Percentiles rank a stretch among this genome's conserved stretches.
Conservation (phyloP, 1,139 yeast genomes). For the Magnusiomyces sp. region DNA sequence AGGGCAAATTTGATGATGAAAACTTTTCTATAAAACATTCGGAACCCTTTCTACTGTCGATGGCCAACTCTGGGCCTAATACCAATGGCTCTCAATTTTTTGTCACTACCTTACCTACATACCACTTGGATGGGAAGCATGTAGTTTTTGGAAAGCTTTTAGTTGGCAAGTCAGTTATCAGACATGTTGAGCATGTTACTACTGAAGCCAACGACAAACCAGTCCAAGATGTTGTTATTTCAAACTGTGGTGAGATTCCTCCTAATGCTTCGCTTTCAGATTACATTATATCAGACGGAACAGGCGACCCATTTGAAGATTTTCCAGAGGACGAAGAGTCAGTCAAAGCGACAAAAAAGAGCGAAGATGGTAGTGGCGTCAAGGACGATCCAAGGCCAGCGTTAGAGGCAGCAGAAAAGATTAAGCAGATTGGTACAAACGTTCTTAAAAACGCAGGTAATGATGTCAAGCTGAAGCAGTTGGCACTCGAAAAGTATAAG, state of each 20-base stretch:
- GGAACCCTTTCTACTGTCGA: conserved; percentile 37
- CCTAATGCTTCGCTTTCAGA: conserved; percentile 8
- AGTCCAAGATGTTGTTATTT: conserved; percentile 50
- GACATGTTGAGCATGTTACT: conserved; percentile 62
- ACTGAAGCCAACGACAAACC: conserved; percentile 63
- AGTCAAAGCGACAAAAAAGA: conserved; percentile 5
- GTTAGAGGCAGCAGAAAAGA: conserved; percentile 49
- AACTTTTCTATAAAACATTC: conserved; percentile 77
- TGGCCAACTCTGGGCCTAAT: conserved; percentile 41
- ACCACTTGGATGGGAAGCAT: conserved; percentile 37
- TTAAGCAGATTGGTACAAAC: conserved; percentile 74
- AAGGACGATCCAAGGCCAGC: conserved; percentile 54
- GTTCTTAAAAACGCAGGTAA: conserved; percentile 43
- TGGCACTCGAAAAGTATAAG: conserved; percentile 57
- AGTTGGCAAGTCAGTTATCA: conserved; percentile 61
- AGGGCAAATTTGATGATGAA: conserved; percentile 86
- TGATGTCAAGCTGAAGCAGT: conserved; percentile 41
- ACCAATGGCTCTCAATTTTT: conserved; percentile 38
- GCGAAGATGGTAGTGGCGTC: conserved; percentile 19
- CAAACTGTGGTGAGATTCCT: conserved; percentile 65
- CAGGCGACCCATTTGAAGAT: conserved; percentile 77
- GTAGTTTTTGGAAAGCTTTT: conserved; percentile 36
- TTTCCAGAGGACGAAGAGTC: conserved; percentile 59
- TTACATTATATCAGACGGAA: conserved; percentile 48
- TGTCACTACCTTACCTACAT: conserved; percentile 38